Base-by-base conservation (phyloP, 169 alveolate species). In the Neospora caninum region DNA sequence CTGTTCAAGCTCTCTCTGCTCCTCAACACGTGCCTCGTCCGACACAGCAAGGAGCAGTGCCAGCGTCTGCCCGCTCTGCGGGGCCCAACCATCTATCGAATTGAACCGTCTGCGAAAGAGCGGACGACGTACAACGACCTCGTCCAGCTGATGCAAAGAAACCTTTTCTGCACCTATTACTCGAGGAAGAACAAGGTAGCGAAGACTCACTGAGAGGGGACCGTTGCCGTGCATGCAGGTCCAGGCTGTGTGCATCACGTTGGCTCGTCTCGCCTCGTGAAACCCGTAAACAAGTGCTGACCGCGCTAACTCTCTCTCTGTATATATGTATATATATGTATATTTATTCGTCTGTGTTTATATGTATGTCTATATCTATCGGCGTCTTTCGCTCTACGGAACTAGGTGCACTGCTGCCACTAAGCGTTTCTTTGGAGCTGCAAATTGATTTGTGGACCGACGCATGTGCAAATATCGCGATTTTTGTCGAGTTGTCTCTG, bases 81-180 rank as follows among this genome's bases (percentile, higher is more conserved):
- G 43, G 94, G 94, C 34, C 94, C 94, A 27, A 49, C 70, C 31
- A 39, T 92, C 0, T 92, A 83, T 45, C 88, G 64, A 39, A 92
- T 92, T 36, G 58, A 43, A 64, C 58, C 88, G 41, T 9, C 78
- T 10, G 92, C 39, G 36, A 29, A 43, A 45, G 94, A 92, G 54
- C 13, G 70, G 54, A 45, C 20, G 58, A 86, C 87, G 29, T 92
- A 92, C 49, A 92, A 92, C 73, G 94, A 92, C 70, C 87, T 92
- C 13, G 94, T 92, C 49, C 91, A 92, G 70, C 83, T 92, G n/a
- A 92, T 42, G 36, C 80, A 83, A 39, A 22, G 94, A 31, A 92
- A 92, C n/a, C 92, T 92, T 53, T 92, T 83, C 70, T 92, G 94
- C 83, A 92, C 94, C 31, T 92, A 92, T 70, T 92, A 70, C 92